Evolutionary conservation across 164 flowering plant species (phyloP).

Genomic region (Aristolochia contorta): DNA sequence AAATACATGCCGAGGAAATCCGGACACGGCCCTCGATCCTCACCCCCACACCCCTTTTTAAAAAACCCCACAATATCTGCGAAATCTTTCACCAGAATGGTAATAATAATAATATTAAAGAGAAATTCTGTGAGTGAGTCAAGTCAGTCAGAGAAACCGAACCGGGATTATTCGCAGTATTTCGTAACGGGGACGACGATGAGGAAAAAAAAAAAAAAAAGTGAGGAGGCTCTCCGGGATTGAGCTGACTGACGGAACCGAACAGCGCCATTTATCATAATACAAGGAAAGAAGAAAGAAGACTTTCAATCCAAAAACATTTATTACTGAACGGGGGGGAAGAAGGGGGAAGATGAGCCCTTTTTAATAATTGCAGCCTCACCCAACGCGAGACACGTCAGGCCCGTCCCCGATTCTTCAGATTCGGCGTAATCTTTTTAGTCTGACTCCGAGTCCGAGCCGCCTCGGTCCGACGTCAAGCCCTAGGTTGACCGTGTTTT

Average conservation of each 20-base stretch:
- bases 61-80: neutral
- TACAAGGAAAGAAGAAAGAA: too few species aligned
- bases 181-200: too few species aligned
- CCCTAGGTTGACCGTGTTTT: neutral
- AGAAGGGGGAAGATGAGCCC: neutral
- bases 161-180: neutral
- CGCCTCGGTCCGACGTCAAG: neutral
- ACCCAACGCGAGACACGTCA: slow-evolving; percentile 1
- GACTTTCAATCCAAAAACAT: slow-evolving; percentile 1
- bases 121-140: too few species aligned
- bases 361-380: slow-evolving; percentile 1
- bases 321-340: slow-evolving; percentile 1
- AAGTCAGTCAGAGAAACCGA: neutral
- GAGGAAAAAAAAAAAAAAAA: too few species aligned
- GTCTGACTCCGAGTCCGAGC: neutral
- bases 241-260: too few species aligned
- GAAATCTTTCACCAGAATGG: neutral
- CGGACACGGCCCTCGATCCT: neutral
- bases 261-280: neutral
- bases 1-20: neutral
- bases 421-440: neutral
- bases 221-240: neutral
- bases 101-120: neutral
- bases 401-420: neutral
- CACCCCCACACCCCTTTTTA: too few species aligned